Conservation (phyloP, 73 alveolate genomes). For the Paramecium sonneborni region DNA sequence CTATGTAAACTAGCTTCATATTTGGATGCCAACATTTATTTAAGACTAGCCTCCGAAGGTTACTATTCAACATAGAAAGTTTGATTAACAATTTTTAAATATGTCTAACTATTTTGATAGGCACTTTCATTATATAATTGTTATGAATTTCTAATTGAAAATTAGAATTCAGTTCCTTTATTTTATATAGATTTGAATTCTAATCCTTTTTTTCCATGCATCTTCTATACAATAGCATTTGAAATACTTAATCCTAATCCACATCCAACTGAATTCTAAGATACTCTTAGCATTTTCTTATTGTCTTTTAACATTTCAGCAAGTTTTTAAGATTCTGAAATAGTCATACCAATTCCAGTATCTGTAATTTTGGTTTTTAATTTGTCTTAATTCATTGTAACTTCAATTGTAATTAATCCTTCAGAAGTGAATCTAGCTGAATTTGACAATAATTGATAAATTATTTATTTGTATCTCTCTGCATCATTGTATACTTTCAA, state of each 20-base stretch:
- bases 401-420: background rate
- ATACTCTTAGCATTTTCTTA: background rate
- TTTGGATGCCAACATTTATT: background rate
- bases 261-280: conserved; percentile 25
- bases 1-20: background rate
- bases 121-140: conserved; percentile 32
- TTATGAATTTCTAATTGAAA: background rate
- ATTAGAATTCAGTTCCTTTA: background rate
- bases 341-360: conserved; percentile 48
- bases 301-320: background rate
- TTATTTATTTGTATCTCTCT: background rate
- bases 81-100: conserved; percentile 4
- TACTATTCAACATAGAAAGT: background rate
- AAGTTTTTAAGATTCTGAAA: background rate
- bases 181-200: background rate
- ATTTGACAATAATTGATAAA: background rate
- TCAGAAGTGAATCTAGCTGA: background rate
- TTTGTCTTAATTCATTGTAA: background rate
- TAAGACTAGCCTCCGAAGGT: background rate
- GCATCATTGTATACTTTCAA: background rate
- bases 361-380: background rate
- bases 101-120: background rate
- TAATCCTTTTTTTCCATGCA: conserved; percentile 47
- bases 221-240: conserved; percentile 23
- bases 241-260: conserved; percentile 39